phyloP scores from a whole-genome alignment of 2,329 filamentous ascomycete species.

The Penicillium sp. region DNA sequence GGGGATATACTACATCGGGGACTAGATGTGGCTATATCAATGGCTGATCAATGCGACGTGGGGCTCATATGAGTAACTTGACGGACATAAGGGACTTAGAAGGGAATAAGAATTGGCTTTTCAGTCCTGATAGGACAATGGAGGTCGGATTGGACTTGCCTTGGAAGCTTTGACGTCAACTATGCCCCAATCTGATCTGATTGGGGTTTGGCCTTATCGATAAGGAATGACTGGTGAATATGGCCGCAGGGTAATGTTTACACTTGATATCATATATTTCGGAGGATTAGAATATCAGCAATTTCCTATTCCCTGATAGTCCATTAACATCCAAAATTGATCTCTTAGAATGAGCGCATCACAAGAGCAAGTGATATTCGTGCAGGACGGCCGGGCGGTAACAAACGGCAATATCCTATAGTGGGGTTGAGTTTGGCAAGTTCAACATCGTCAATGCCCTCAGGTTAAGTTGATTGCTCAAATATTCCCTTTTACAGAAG shows the following conservation, averaged over 20 bases:
- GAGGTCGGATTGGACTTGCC: not conserved
- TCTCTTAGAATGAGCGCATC: too few relatives aligned
- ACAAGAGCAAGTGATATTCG: not conserved
- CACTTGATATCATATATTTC: not conserved
- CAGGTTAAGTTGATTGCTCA: not conserved
- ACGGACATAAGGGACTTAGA: not conserved
- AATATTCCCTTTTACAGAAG: not conserved
- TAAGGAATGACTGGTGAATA: not conserved
- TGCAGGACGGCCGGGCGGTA: conserved; percentile 6
- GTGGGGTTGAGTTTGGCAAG: conserved; percentile 7
- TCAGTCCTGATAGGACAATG: not conserved
- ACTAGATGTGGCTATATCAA: conserved; percentile 3
- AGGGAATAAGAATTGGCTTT: not conserved
- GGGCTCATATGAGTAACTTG: not conserved
- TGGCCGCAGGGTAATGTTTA: not conserved
- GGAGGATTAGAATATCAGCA: not conserved
- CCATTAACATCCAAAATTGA: not conserved
- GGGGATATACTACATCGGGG: conserved; percentile 2
- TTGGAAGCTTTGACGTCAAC: not conserved
- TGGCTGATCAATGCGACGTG: conserved; percentile 11
- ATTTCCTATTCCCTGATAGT: rapidly evolving
- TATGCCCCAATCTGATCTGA: conserved; percentile 6
- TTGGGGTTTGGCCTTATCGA: not conserved
- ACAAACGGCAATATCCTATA: conserved; percentile 16
- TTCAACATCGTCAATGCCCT: not conserved